Base-by-base conservation (phyloP, 208 protist genomes). In the Strigomonas oncopelti region DNA sequence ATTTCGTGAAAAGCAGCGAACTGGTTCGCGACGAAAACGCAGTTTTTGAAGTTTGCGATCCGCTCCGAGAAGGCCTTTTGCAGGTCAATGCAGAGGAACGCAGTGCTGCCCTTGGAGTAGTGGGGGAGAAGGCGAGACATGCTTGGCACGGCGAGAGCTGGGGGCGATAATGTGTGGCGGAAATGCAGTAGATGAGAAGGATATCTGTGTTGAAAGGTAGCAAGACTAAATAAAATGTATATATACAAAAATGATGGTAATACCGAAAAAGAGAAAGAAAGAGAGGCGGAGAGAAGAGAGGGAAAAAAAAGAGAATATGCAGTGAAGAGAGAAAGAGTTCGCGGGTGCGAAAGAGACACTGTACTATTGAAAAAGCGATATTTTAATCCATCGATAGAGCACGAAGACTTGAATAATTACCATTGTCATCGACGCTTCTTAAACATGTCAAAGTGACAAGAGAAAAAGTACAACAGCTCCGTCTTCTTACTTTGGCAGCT, bases 21-120 rank as follows among this genome's bases (percentile, higher is more conserved):
- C 0, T 81, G 84, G 67, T 93, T 93, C 5, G 88, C 85, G 5
- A 93, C 88, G 52, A 87, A 87, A 22, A 91, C 85, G 65, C 80
- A 89, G 74, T 88, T 86, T 0, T 58, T 18, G 24, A 93, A 90
- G 67, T 87, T 87, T 5, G 70, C 24, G 27, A 91, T 90, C 48
- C 77, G 77, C 28, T 77, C n/a, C 29, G 57, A 53, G 64, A 93
- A 93, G n/a, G 74, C 80, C 13, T 65, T 81, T 60, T 93, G 88
- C 42, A 93, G 53, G 64, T 93, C 88, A 11, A 88, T 68, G 58
- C 83, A 91, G 31, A 93, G 51, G 62, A 93, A 93, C 20, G 85
- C 88, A 5, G 84, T 85, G 53, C 80, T 82, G 38, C 69, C 62
- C 61, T 83, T 82, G 38, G 69, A 67, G 72, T 91, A 90, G 57